Conservation (phyloP, 1,139 yeast genomes). For the Trichomonascaceae sp. region DNA sequence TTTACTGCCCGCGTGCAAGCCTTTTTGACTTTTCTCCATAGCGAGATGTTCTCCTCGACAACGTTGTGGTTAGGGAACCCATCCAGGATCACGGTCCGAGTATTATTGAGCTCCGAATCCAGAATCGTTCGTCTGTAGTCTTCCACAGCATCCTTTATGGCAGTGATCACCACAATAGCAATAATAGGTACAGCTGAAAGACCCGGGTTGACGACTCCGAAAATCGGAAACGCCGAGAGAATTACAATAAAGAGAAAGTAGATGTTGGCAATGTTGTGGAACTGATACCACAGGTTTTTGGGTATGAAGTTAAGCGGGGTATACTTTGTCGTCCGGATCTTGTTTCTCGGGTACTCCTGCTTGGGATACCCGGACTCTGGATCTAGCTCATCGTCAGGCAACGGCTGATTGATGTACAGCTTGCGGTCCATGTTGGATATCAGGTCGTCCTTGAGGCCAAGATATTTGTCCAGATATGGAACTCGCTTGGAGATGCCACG, state of each 20-base stretch:
- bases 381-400: slow-evolving; percentile 53
- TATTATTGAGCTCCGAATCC: slow-evolving; percentile 79
- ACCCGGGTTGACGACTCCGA: slow-evolving; percentile 86
- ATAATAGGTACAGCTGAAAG: slow-evolving; percentile 87
- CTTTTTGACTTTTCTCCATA: slow-evolving; percentile 58
- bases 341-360: slow-evolving; percentile 59
- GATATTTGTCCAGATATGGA: slow-evolving; percentile 12
- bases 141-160: slow-evolving; percentile 85
- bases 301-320: slow-evolving; percentile 85
- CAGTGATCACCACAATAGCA: slow-evolving; percentile 81
- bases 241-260: slow-evolving; percentile 75
- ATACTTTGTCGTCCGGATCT: slow-evolving; percentile 90
- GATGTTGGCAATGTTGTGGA: slow-evolving; percentile 78
- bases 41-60: slow-evolving; percentile 47
- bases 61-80: slow-evolving; percentile 70
- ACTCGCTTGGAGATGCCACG: slow-evolving; percentile 12
- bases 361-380: slow-evolving; percentile 47
- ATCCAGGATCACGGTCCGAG: slow-evolving; percentile 60
- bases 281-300: slow-evolving; percentile 66
- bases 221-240: slow-evolving; percentile 53
- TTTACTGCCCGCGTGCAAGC: slow-evolving; percentile 25
- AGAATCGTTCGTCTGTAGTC: slow-evolving; percentile 74
- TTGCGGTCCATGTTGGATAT: slow-evolving; percentile 9
- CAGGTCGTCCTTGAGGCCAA: slow-evolving; percentile 8
- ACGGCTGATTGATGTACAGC: slow-evolving; percentile 47